Base-by-base conservation (phyloP, 768 basidiomycete genomes). In the Udeniomyces megalosporus region DNA sequence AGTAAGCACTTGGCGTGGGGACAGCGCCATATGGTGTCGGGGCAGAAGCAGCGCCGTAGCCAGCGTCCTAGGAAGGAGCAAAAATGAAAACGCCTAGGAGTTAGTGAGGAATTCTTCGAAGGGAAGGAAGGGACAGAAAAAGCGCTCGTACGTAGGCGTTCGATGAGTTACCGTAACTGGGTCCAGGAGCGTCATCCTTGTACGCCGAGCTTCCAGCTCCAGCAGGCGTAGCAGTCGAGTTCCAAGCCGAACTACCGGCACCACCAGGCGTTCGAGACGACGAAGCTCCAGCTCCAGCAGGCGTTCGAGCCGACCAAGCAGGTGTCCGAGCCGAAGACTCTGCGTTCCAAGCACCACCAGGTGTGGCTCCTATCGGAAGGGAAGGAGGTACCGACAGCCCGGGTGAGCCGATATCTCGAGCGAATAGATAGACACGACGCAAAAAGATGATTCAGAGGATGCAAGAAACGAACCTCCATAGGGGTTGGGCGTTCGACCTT, bases 21-120 rank as follows among this genome's bases (percentile, higher is more conserved):
- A 76, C 76, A 14, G 73, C 74, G 17, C 17, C 8, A n/a, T 64
- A 67, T 20, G 81, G 81, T 20, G 81, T 82, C 4, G 80, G 80
- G 4, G 80, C 80, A 53, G 78, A 28, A n/a, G 65, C 68, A 10
- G 67, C 71, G 3, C 72, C 73, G 42, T 74, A 74, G 50, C 71
- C 69, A 28, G 69, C 72, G 24, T 51, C 49, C 29, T 67, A 58
- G 35, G 58, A 67, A 22, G 69, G 68, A 6, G 67, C 28, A 44
- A 35, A 48, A 67, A 68, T 34, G 68, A 68, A n/a, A 66, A 58
- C 34, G 60, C 60, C n/a, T n/a, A n/a, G n/a, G n/a, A n/a, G n/a
- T n/a, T n/a, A n/a, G n/a, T n/a, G n/a, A n/a, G n/a, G n/a, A n/a
- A n/a, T n/a, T n/a, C n/a, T n/a, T n/a, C n/a, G n/a, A n/a, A n/a